These are phyloP conservation scores for Megacollybia marginata DNA, from an alignment of 768 basidiomycete species.

Conservation along the genomic window DNA sequence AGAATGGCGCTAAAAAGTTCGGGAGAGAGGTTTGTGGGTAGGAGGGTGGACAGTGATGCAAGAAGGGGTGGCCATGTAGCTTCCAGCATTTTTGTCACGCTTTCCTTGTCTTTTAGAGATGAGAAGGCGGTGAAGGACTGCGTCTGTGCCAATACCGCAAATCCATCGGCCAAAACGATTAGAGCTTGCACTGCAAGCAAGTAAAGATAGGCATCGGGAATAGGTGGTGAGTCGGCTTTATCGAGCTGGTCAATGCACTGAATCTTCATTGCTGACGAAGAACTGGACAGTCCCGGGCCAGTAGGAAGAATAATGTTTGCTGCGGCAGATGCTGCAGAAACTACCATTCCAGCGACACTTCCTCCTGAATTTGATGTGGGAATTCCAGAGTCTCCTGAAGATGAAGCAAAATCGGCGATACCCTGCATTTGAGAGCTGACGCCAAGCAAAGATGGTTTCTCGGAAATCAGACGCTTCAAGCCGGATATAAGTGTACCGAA, in stretches of 20 bases:
- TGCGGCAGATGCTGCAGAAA: slow-evolving; percentile 75
- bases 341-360: slow-evolving; percentile 76
- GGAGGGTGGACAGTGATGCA: slow-evolving; percentile 82
- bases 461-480: slow-evolving; percentile 80
- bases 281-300: slow-evolving; percentile 62
- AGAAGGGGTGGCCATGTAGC: slow-evolving; percentile 90
- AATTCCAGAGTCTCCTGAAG: slow-evolving; percentile 32
- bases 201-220: slow-evolving; percentile 92
- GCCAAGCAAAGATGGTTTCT: slow-evolving; percentile 82
- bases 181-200: slow-evolving; percentile 88
- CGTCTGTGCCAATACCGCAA: slow-evolving; percentile 28
- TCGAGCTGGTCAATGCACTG: slow-evolving; percentile 98
- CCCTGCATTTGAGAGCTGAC: slow-evolving; percentile 77
- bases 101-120: slow-evolving; percentile 40
- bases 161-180: slow-evolving; percentile 79
- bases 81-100: slow-evolving; percentile 64
- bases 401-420: slow-evolving; percentile 36
- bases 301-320: slow-evolving; percentile 73
- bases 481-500: slow-evolving; percentile 76
- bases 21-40: slow-evolving; percentile 87
- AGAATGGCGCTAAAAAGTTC: slow-evolving; percentile 86
- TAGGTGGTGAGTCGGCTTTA: slow-evolving; percentile 90
- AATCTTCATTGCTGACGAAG: slow-evolving; percentile 76
- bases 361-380: slow-evolving; percentile 44
- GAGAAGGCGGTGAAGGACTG: slow-evolving; percentile 53